Conservation (phyloP, 2,329 filamentous ascomycete species). For the Blastomyces silverae region DNA sequence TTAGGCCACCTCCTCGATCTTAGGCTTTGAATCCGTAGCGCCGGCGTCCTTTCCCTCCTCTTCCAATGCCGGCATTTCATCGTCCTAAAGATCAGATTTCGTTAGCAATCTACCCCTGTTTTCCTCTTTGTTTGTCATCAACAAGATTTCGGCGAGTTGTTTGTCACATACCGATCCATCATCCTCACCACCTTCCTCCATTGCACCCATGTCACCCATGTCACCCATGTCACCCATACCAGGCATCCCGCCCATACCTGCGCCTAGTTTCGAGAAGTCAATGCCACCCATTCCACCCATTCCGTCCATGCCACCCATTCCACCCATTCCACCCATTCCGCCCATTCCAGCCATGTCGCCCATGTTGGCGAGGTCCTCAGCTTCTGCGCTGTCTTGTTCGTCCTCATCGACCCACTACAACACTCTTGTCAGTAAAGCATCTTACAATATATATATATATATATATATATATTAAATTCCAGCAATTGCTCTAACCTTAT, state of each 20-base stretch:
- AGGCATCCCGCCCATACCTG: constrained; percentile 45
- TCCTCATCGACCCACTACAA: constrained; percentile 88
- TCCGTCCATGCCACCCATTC: constrained; percentile 52
- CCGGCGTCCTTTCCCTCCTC: constrained; percentile 37
- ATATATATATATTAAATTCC: neutral
- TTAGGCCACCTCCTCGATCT: constrained; percentile 27
- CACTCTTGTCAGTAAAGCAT: neutral
- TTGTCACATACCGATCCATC: constrained; percentile 23
- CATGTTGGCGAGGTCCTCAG: constrained; percentile 61
- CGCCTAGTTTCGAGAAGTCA: no score
- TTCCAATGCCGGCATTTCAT: constrained; percentile 80
- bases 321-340: constrained; percentile 79
- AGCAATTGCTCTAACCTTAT: constrained; percentile 59
- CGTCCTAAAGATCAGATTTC: constrained; percentile 47
- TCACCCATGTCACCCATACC: constrained; percentile 29
- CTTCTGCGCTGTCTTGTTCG: constrained; percentile 84
- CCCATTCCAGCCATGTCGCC: constrained; percentile 46
- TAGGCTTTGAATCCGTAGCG: constrained; percentile 32
- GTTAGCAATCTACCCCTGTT: neutral
- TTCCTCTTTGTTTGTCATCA: neutral
- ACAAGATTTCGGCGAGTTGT: neutral
- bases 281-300: constrained; percentile 46
- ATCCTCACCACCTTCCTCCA: constrained; percentile 36
- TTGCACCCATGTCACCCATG: constrained; percentile 26
- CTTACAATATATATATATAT: neutral